A percentile compares a stretch with the other conserved stretches of the same genome.
Evolutionary conservation across 306 rosid species (phyloP).

Genomic region (Acacia acuminata): DNA sequence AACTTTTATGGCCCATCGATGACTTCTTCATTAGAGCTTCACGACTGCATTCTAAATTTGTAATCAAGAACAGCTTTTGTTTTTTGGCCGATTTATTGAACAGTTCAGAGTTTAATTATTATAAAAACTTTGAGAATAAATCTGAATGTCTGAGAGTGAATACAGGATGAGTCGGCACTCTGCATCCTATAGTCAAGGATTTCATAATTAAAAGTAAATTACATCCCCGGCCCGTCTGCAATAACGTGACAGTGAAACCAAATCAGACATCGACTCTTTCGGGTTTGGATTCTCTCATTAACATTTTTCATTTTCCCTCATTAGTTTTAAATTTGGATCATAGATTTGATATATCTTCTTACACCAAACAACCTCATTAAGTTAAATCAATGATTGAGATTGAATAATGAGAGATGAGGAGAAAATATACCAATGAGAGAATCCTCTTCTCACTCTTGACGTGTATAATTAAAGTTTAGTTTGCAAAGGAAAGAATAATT

Average conservation of each 20-base stretch:
- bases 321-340: too few species aligned
- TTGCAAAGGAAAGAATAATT: not conserved
- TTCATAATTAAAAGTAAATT: conserved; percentile 23
- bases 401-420: too few species aligned
- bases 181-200: not conserved
- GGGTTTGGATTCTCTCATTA: too few species aligned
- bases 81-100: not conserved
- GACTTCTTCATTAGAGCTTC: too few species aligned
- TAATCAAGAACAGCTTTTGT: not conserved
- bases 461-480: conserved; percentile 5
- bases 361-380: too few species aligned
- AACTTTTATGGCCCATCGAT: not conserved
- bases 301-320: too few species aligned
- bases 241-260: conserved; percentile 54
- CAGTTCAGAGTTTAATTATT: not conserved
- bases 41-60: too few species aligned
- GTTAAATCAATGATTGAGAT: too few species aligned
- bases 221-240: conserved; percentile 45
- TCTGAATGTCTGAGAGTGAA: not conserved
- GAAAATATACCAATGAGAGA: too few species aligned
- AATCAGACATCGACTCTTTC: conserved; percentile 30
- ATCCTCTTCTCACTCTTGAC: not conserved
- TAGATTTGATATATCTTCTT: too few species aligned
- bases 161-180: not conserved
- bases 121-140: not conserved